A percentile compares a stretch with the other conserved stretches of the same genome.
These are phyloP conservation scores for Alectoria sarmentosa DNA, from an alignment of 495 filamentous ascomycete species.

Conservation along the genomic window DNA sequence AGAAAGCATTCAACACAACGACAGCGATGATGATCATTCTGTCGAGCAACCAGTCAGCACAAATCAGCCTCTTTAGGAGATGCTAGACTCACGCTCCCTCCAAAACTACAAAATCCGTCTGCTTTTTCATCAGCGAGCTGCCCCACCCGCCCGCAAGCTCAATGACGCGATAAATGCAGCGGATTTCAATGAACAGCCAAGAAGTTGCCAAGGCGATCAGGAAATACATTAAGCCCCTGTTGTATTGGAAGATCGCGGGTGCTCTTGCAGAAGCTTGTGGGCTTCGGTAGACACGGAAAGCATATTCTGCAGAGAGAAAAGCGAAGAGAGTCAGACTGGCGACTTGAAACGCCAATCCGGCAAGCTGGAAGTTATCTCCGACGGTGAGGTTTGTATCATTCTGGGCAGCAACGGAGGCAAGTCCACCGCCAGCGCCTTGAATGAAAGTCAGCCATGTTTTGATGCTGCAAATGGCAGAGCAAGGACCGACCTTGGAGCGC, in stretches of 20 bases:
- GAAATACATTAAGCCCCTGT: conserved; percentile 31
- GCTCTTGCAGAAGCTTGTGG: conserved; percentile 13
- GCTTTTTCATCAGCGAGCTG: conserved; percentile 40
- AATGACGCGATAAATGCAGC: conserved; percentile 33
- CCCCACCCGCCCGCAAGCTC: conserved; percentile 33
- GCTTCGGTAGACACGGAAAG: conserved; percentile 14
- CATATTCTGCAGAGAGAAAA: conserved; percentile 43
- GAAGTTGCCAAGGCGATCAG: conserved; percentile 30
- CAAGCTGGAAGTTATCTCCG: conserved; percentile 59
- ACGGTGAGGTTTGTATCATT: conserved; percentile 29
- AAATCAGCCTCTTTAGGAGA: conserved; percentile 34
- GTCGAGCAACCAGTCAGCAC: conserved; percentile 32
- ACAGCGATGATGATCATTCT: conserved; percentile 51
- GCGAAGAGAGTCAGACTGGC: conserved; percentile 53
- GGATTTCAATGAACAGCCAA: conserved; percentile 30
- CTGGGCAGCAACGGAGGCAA: conserved; percentile 46
- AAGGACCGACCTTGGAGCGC: conserved; percentile 49
- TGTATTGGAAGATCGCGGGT: conserved; percentile 24
- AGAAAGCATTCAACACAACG: conserved; percentile 47
- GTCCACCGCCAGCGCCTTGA: conserved; percentile 51
- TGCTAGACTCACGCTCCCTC: conserved; percentile 49
- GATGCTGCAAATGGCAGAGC: neutral
- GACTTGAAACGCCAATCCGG: conserved; percentile 62
- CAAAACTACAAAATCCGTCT: conserved; percentile 54
- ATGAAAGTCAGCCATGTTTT: neutral